Base-by-base conservation (phyloP, 1,284 basidiomycete species). In the Pseudozyma flocculosa region DNA sequence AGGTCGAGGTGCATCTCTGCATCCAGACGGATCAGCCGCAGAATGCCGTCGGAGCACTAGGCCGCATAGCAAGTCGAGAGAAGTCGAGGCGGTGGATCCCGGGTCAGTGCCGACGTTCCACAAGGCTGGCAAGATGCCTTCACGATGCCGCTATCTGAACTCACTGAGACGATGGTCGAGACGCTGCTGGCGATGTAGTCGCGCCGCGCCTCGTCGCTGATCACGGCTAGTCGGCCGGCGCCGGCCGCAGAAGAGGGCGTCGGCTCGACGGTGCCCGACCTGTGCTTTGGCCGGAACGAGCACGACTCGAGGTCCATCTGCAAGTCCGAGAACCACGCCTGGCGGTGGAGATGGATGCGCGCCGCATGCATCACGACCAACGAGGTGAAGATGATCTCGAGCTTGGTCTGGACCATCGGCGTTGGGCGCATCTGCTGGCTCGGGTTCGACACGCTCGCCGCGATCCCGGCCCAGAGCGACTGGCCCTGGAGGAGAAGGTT, bases 241-340 rank as follows among this genome's bases (percentile, higher is more conserved):
- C 24, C 18, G 9, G 15, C 9, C 11, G 34, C 34, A 1, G 41
- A 17, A 4, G 36, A 7, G 5, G 36, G 17, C 36, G 18, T 17
- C 36, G 5, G 36, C 36, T 19, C 36, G 36, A 37, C 36, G 36
- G 18, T 37, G 36, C 36, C 18, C 36, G 36, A 4, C 17, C 4
- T 37, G 10, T 5, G 19, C 40, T 41, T 41, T 40, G 18, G 40
- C 22, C 47, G 47, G 51, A 54, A 54, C 19, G 51, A 54, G 36
- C 51, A 54, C 19, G 51, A 48, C 8, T 37, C 38, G 23, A 54
- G 47, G 40, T 54, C 51, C 51, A 54, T 54, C 17, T 45, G 47
- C 4, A 54, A 37, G 30, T 54, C 51, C 14, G 37, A 41, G 38
- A 54, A 54, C 51, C 51, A 54, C 3, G 51, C 51, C 0, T 48